Conservation (phyloP, 805 yeast species). For the Ogataea ramenticola region DNA sequence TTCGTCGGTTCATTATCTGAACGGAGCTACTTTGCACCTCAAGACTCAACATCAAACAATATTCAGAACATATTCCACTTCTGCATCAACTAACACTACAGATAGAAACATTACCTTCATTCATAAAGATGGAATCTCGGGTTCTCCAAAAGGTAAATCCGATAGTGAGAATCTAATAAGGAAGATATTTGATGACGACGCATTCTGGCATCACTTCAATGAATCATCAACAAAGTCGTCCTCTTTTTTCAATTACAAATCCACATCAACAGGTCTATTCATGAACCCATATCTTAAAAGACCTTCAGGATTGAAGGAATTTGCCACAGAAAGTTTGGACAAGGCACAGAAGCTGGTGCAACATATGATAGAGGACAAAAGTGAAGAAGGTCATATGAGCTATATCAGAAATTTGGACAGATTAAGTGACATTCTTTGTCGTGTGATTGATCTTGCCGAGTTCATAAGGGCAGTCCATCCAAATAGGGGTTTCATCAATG, state of each 20-base stretch:
- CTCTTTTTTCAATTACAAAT: conserved; percentile 18
- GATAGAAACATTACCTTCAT: not conserved
- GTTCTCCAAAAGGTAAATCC: not conserved
- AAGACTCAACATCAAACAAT: not conserved
- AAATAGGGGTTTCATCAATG: conserved; percentile 54
- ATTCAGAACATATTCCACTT: not conserved
- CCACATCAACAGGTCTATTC: conserved; percentile 55
- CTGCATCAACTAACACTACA: not conserved
- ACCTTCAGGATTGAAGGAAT: conserved; percentile 64
- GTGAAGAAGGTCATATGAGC: conserved; percentile 34
- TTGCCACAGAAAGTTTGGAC: conserved; percentile 55
- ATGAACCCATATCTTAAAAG: conserved; percentile 60
- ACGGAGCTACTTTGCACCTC: not conserved
- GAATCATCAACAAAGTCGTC: conserved; percentile 13
- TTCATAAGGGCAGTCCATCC: conserved; percentile 90
- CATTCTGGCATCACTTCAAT: conserved; percentile 48
- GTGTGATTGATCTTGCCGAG: conserved; percentile 91
- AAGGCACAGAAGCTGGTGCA: conserved; percentile 58
- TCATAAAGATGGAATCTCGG: not conserved
- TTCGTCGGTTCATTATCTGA: not conserved
- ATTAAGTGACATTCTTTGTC: conserved; percentile 79
- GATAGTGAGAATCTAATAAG: conserved; percentile 24
- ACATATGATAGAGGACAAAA: conserved; percentile 41
- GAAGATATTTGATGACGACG: conserved; percentile 54
- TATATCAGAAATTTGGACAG: conserved; percentile 71